These are phyloP conservation scores for Graphilbum sp. DNA, from an alignment of 2,329 filamentous ascomycete genomes.

Conservation along the genomic window DNA sequence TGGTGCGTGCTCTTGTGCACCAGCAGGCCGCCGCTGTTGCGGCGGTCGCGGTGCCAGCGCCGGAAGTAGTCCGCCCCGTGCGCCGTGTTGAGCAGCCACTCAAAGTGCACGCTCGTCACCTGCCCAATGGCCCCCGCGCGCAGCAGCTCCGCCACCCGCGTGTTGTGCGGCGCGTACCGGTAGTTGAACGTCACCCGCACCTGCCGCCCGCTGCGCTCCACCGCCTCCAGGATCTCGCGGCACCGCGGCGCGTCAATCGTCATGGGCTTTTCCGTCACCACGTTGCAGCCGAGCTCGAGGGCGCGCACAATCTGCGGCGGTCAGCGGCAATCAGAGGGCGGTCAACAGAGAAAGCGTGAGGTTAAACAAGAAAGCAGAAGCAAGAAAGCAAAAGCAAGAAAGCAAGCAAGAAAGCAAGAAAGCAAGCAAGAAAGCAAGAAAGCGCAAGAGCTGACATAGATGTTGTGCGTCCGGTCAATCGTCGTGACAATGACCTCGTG, in stretches of 20 bases:
- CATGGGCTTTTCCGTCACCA: constrained; percentile 35
- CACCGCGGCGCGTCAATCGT: constrained; percentile 30
- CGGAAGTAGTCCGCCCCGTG: constrained; percentile 33
- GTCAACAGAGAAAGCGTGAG: too few species aligned
- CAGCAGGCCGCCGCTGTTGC: constrained; percentile 28
- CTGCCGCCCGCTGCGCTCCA: constrained; percentile 24
- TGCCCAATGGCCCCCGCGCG: constrained; percentile 26
- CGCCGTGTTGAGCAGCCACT: constrained; percentile 32
- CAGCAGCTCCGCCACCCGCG: constrained; percentile 28
- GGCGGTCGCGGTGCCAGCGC: constrained; percentile 32
- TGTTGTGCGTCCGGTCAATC: constrained; percentile 29
- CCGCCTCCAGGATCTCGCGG: constrained; percentile 25
- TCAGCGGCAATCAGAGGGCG: too few species aligned
- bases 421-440: not conserved
- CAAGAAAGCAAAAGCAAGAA: too few species aligned
- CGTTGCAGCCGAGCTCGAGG: constrained; percentile 29
- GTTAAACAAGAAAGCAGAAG: too few species aligned
- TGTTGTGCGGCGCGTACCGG: constrained; percentile 33
- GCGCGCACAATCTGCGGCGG: constrained; percentile 17
- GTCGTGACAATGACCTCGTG: constrained; percentile 32
- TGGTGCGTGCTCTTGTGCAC: constrained; percentile 35
- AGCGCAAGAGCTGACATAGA: constrained; percentile 18
- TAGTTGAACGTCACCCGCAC: constrained; percentile 34
- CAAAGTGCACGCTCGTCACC: constrained; percentile 29
- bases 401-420: too few species aligned